Evolutionary conservation across 805 yeast species (phyloP).

Genomic region (Pichia pseudocactophila): DNA sequence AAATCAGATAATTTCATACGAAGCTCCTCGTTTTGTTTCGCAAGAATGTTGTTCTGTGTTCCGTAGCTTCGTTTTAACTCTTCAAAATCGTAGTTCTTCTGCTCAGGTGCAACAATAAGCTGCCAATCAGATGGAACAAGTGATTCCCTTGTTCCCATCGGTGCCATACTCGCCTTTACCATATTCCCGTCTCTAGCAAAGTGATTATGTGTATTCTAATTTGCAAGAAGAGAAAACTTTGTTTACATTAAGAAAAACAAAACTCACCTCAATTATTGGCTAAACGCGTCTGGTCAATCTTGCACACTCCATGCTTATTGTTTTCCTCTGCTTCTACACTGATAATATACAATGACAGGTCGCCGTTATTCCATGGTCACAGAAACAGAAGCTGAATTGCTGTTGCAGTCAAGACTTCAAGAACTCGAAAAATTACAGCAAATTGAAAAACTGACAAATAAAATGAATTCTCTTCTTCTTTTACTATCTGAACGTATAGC

Average conservation of each 20-base stretch:
- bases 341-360: slow-evolving; percentile 4
- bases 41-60: slow-evolving; percentile 50
- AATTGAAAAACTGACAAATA: slow-evolving; percentile 37
- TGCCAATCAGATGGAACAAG: not conserved
- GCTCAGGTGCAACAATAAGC: not conserved
- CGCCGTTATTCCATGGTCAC: slow-evolving; percentile 11
- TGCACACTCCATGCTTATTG: too few species aligned
- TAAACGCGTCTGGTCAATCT: not conserved
- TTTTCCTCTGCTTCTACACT: too few species aligned
- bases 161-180: slow-evolving; percentile 1
- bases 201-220: too few species aligned
- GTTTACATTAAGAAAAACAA: not conserved
- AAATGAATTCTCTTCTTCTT: slow-evolving; percentile 39
- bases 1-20: slow-evolving; percentile 42
- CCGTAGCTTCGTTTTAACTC: slow-evolving; percentile 23
- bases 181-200: not conserved
- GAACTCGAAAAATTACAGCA: slow-evolving; percentile 44
- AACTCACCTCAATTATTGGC: not conserved
- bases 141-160: slow-evolving; percentile 1
- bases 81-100: slow-evolving; percentile 10
- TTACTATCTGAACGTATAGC: slow-evolving; percentile 40
- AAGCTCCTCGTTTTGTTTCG: slow-evolving; percentile 47
- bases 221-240: not conserved
- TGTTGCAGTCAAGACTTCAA: slow-evolving; percentile 24
- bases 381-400: slow-evolving; percentile 15